Percentiles rank a stretch among this genome's conserved stretches.
These are phyloP conservation scores for Stagonosporopsis cucurbitacearum DNA, from an alignment of 2,329 filamentous ascomycete genomes.

Conservation along the genomic window DNA sequence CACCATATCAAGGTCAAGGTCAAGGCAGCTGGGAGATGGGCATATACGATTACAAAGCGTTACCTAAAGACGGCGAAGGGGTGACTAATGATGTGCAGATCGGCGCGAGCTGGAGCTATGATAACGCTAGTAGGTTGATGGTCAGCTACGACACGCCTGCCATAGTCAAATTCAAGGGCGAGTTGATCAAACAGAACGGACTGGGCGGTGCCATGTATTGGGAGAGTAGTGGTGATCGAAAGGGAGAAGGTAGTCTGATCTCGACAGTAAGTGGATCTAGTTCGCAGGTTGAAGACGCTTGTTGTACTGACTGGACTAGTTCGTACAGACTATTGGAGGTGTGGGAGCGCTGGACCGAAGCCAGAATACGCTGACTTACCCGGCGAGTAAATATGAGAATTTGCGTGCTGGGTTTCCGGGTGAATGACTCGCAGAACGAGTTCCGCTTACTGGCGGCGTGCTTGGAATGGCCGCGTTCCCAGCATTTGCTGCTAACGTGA, in stretches of 20 bases:
- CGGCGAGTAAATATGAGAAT: slow-evolving; percentile 74
- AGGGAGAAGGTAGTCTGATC: slow-evolving; percentile 40
- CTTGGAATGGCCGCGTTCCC: neutral
- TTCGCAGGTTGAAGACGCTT: neutral
- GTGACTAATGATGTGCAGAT: slow-evolving; percentile 32
- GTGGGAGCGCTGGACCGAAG: slow-evolving; percentile 57
- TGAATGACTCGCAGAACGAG: slow-evolving; percentile 12
- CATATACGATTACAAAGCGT: slow-evolving; percentile 47
- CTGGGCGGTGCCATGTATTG: slow-evolving; percentile 51
- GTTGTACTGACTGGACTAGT: slow-evolving; percentile 28
- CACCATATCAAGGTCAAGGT: slow-evolving; percentile 39
- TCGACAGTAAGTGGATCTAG: slow-evolving; percentile 34
- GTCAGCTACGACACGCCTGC: slow-evolving; percentile 45
- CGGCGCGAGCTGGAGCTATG: slow-evolving; percentile 43
- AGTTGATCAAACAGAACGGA: slow-evolving; percentile 32
- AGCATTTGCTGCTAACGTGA: neutral
- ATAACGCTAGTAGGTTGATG: slow-evolving; percentile 32
- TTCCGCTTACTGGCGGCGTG: neutral
- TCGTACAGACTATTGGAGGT: slow-evolving; percentile 65
- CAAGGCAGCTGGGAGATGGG: slow-evolving; percentile 45
- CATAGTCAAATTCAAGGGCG: slow-evolving; percentile 38
- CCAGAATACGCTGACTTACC: slow-evolving; percentile 68
- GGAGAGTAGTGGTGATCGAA: slow-evolving; percentile 46
- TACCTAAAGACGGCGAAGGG: slow-evolving; percentile 36
- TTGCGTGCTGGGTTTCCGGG: slow-evolving; percentile 47